Evolutionary conservation across 768 basidiomycete species (phyloP).

Genomic region (Fomitopsis serialis): DNA sequence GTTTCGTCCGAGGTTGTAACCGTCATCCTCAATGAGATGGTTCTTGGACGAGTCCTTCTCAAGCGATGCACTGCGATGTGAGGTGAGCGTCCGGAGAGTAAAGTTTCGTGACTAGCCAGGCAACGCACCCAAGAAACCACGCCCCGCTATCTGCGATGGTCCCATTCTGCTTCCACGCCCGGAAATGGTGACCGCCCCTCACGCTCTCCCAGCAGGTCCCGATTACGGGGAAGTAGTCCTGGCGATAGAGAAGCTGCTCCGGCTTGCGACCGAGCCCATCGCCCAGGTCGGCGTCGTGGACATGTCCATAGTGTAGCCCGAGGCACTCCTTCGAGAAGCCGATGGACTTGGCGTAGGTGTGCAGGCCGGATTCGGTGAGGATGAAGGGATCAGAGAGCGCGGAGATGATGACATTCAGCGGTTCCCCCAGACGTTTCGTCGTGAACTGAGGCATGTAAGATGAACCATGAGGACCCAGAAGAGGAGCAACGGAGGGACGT

Average conservation of each 20-base stretch:
- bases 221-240: conserved; percentile 72
- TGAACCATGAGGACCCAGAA: background rate
- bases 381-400: conserved; percentile 74
- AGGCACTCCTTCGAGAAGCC: conserved; percentile 83
- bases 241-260: conserved; percentile 71
- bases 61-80: conserved; percentile 56
- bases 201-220: conserved; percentile 90
- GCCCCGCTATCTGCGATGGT: conserved; percentile 65
- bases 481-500: conserved; percentile 21
- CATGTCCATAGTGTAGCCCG: conserved; percentile 68
- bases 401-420: conserved; percentile 80
- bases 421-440: conserved; percentile 64
- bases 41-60: conserved; percentile 63
- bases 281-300: conserved; percentile 78
- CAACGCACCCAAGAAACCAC: conserved; percentile 79
- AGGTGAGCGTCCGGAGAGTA: background rate
- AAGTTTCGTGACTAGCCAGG: background rate
- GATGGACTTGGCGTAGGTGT: conserved; percentile 70
- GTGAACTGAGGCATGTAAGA: conserved; percentile 47
- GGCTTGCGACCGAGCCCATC: conserved; percentile 70
- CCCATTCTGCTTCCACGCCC: conserved; percentile 88
- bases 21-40: conserved; percentile 72
- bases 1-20: conserved; percentile 81
- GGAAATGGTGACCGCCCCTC: conserved; percentile 81
- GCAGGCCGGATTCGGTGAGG: conserved; percentile 69